These are phyloP conservation scores for Cotoneaster glaucophyllus DNA, from an alignment of 306 rosid species.

Conservation along the genomic window DNA sequence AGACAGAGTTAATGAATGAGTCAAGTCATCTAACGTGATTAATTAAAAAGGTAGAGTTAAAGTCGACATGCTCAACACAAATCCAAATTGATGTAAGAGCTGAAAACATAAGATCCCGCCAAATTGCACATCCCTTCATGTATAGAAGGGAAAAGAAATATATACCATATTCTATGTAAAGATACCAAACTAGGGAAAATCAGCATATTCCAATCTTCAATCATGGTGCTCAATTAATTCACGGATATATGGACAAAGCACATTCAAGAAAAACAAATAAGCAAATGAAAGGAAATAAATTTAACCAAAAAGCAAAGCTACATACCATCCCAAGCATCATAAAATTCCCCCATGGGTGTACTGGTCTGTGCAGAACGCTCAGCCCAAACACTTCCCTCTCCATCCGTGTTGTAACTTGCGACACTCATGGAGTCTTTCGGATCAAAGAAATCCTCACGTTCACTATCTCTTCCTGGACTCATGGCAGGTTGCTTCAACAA, in stretches of 20 bases:
- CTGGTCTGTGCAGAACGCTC: slow-evolving; percentile 37
- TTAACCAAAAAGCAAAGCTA: not conserved
- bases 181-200: not conserved
- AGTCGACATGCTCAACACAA: no score
- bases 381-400: slow-evolving; percentile 53
- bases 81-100: not conserved
- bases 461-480: slow-evolving; percentile 46
- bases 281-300: not conserved
- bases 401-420: slow-evolving; percentile 58
- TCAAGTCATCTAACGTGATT: not conserved
- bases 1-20: not conserved
- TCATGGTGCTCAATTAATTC: not conserved
- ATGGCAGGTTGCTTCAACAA: slow-evolving; percentile 15
- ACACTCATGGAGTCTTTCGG: slow-evolving; percentile 65
- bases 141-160: not conserved
- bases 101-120: not conserved
- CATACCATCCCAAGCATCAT: slow-evolving; percentile 93
- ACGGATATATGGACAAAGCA: not conserved
- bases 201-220: not conserved
- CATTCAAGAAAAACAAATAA: not conserved
- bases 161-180: not conserved
- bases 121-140: not conserved
- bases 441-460: slow-evolving; percentile 70
- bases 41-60: not conserved
- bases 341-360: slow-evolving; percentile 55